Evolutionary conservation across 2,329 filamentous ascomycete genomes (phyloP), one percentile per base, ranked within the genome.

Genomic region (Talaromyces sp.): DNA sequence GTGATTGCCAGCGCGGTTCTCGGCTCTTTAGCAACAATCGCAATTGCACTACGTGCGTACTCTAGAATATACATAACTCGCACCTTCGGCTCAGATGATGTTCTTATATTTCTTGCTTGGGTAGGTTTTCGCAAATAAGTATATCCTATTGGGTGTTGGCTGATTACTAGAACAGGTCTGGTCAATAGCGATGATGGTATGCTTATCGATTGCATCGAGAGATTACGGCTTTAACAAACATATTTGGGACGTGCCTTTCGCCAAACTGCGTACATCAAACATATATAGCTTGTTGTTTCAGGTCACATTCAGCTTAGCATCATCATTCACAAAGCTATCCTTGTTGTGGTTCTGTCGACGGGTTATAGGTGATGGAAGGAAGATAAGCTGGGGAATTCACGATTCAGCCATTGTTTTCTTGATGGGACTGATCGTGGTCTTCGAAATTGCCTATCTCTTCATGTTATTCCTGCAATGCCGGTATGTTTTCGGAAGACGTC

Each of bases 1-100:
- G 70, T 81, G 11, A 72, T 81, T 28, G 69, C 79, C 5, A 75
- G 78, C 25, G 67, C 79, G 4, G 64, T 80, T 3, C 71, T 79
- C 37, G 69, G 77, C 25, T 67, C 66, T 5, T 52, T 82, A 3
- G 76, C 78, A 1, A 71, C 78, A 14, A 23, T 79, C 0, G 70
- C 80, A 1, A 78, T 80, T 58, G 62, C 66, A n/a, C 72, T 81
- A 35, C 77, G 82, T 31, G 71, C 82, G 52, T 83, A 78, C 69
- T 80, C 80, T 23, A 75, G 81, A 18, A 25, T 81, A 1, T 67
- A 69, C 8, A 73, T 83, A 28, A 78, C 78, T 12, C 78, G 74
- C 65, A 82, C 77, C 28, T 72, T 77, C 33, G 81, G 81, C 11
- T 23, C 79, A 3, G 81, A 83, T 64, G 81, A 83, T 66, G 63